Conservation (phyloP, 2,329 filamentous ascomycete species). For the Sporothrix phasma region DNA sequence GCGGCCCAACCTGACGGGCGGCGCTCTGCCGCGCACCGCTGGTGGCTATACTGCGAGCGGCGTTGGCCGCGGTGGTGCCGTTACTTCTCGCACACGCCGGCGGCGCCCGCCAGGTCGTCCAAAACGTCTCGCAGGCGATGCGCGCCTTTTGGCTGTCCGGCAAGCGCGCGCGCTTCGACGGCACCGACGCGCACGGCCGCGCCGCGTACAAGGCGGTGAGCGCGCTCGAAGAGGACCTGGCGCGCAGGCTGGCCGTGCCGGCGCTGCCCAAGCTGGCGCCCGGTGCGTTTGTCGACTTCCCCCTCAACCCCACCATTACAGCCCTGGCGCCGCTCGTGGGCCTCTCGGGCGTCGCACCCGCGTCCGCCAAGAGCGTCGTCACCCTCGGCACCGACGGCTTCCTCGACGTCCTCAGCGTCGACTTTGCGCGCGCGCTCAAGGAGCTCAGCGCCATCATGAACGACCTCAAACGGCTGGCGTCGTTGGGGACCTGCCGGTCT, state of each 20-base stretch:
- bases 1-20: slow-evolving; percentile 84
- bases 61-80: slow-evolving; percentile 63
- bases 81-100: slow-evolving; percentile 84
- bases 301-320: slow-evolving; percentile 79
- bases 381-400: slow-evolving; percentile 75
- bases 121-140: slow-evolving; percentile 90
- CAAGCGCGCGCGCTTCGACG: slow-evolving; percentile 79
- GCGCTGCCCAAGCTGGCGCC: slow-evolving; percentile 23
- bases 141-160: slow-evolving; percentile 89
- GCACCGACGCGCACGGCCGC: slow-evolving; percentile 61
- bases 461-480: slow-evolving; percentile 68
- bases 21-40: slow-evolving; percentile 71
- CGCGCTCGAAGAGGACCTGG: slow-evolving; percentile 60
- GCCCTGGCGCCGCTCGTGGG: slow-evolving; percentile 59
- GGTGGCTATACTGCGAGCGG: slow-evolving; percentile 76
- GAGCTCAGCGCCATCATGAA: slow-evolving; percentile 70
- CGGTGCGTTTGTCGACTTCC: slow-evolving; percentile 82
- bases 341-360: neutral
- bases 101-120: slow-evolving; percentile 82
- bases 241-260: slow-evolving; percentile 51
- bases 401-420: slow-evolving; percentile 71
- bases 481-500: slow-evolving; percentile 77
- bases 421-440: slow-evolving; percentile 79
- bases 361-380: slow-evolving; percentile 26
- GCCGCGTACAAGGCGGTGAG: slow-evolving; percentile 73